Conservation (phyloP, 208 protist species). For the Leishmania gerbilli region DNA sequence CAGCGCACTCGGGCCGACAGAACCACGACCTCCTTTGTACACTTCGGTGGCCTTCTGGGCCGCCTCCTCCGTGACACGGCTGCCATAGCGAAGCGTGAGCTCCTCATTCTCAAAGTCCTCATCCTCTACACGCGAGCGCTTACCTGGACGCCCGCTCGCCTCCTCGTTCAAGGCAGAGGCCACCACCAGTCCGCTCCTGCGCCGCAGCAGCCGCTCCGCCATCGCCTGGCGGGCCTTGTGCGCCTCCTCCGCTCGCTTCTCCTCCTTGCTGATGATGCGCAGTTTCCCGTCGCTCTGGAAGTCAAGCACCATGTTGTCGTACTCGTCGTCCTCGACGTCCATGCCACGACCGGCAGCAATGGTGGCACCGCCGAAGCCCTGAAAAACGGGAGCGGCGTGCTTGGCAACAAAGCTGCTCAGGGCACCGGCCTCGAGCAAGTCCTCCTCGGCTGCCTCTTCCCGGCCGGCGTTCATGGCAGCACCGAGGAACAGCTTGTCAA, state of each 20-base stretch:
- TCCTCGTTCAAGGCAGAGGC: slow-evolving; percentile 60
- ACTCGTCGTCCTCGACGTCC: slow-evolving; percentile 54
- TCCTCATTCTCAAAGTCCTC: slow-evolving; percentile 90
- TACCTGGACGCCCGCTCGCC: slow-evolving; percentile 43
- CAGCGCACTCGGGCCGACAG: slow-evolving; percentile 22
- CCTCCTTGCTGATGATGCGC: slow-evolving; percentile 79
- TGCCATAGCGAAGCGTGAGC: slow-evolving; percentile 73
- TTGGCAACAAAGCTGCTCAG: slow-evolving; percentile 79
- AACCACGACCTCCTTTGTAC: slow-evolving; percentile 30
- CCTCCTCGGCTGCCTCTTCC: slow-evolving; percentile 60
- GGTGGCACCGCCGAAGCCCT: slow-evolving; percentile 28
- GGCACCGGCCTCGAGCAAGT: slow-evolving; percentile 77
- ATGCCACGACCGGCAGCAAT: slow-evolving; percentile 10
- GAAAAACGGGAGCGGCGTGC: slow-evolving; percentile 37
- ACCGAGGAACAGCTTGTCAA: slow-evolving; percentile 82
- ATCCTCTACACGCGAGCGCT: slow-evolving; percentile 63
- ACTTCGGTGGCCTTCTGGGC: slow-evolving; percentile 33
- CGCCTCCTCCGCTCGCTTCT: slow-evolving; percentile 65
- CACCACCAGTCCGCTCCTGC: slow-evolving; percentile 41
- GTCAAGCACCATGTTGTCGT: slow-evolving; percentile 82
- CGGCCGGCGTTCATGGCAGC: slow-evolving; percentile 51
- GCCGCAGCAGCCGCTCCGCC: slow-evolving; percentile 70
- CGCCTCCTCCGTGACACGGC: slow-evolving; percentile 51
- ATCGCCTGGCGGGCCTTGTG: slow-evolving; percentile 49
- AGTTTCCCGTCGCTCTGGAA: slow-evolving; percentile 78